A percentile compares a stretch with the other conserved stretches of the same genome.
phyloP scores from a whole-genome alignment of 192 early-diverging fungal genomes.

The Backusella macrospora region DNA sequence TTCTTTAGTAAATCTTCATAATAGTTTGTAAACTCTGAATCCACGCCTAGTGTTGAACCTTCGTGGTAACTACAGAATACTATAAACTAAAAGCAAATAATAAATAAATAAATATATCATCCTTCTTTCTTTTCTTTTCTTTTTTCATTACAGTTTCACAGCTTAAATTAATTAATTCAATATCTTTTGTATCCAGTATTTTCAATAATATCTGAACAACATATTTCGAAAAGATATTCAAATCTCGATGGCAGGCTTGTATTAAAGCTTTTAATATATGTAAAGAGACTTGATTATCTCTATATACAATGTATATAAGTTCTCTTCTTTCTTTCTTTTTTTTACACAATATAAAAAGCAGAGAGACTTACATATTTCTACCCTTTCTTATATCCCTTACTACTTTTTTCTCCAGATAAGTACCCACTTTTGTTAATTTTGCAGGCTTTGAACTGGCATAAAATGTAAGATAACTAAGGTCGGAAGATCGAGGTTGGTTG shows the following conservation, averaged over 20 bases:
- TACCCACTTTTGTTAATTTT: conserved; percentile 92
- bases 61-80: conserved; percentile 74
- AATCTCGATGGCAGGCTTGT: conserved; percentile 67
- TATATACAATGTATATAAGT: conserved; percentile 26
- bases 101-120: background rate
- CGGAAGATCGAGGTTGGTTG: conserved; percentile 71
- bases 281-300: conserved; percentile 70
- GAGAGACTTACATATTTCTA: conserved; percentile 53
- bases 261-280: conserved; percentile 77
- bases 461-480: conserved; percentile 86
- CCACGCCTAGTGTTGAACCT: conserved; percentile 70
- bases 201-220: conserved; percentile 71
- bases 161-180: conserved; percentile 61
- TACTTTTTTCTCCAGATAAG: conserved; percentile 77
- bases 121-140: background rate
- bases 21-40: conserved; percentile 56
- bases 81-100: conserved; percentile 54
- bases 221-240: conserved; percentile 85
- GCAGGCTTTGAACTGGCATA: conserved; percentile 88
- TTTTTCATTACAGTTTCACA: conserved; percentile 53
- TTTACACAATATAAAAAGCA: conserved; percentile 7
- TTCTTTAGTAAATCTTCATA: conserved; percentile 61
- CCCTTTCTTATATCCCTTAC: conserved; percentile 66
- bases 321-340: background rate
- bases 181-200: conserved; percentile 57